These are phyloP conservation scores for Alternaria tenuissima DNA, from an alignment of 2,329 filamentous ascomycete genomes.

Conservation along the genomic window DNA sequence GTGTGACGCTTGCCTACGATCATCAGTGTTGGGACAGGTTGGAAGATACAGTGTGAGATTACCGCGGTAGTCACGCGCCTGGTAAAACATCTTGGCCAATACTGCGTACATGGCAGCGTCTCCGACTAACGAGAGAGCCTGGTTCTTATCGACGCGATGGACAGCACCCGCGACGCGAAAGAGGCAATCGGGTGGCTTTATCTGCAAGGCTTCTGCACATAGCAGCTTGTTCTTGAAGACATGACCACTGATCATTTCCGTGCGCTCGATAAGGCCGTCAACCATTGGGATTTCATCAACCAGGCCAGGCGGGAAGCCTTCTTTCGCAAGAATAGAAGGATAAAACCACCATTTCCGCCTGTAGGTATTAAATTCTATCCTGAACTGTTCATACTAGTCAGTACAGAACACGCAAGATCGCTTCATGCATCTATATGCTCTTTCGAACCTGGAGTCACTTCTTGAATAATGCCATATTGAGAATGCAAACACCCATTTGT, in stretches of 20 bases:
- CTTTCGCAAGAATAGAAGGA: neutral
- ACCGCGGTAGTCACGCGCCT: neutral
- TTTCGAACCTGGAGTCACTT: neutral
- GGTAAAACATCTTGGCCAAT: neutral
- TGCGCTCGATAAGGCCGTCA: neutral
- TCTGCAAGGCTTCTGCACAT: constrained; percentile 6
- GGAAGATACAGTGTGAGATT: neutral
- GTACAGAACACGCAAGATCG: neutral
- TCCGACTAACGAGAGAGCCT: neutral
- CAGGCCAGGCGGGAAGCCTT: neutral
- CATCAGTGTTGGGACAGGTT: neutral
- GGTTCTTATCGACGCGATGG: constrained; percentile 1
- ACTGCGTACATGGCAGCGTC: neutral
- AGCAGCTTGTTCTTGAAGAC: neutral
- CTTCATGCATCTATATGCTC: neutral
- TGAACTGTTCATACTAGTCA: neutral
- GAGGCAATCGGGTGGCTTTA: neutral
- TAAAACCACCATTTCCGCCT: neutral
- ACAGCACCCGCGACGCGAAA: neutral
- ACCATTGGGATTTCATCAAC: neutral
- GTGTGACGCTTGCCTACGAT: neutral
- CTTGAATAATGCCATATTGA: neutral
- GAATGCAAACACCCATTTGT: neutral
- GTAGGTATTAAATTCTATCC: neutral
- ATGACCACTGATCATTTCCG: neutral